Evolutionary conservation across 2,329 filamentous ascomycete genomes (phyloP).

Genomic region (Diaporthe humulicola): DNA sequence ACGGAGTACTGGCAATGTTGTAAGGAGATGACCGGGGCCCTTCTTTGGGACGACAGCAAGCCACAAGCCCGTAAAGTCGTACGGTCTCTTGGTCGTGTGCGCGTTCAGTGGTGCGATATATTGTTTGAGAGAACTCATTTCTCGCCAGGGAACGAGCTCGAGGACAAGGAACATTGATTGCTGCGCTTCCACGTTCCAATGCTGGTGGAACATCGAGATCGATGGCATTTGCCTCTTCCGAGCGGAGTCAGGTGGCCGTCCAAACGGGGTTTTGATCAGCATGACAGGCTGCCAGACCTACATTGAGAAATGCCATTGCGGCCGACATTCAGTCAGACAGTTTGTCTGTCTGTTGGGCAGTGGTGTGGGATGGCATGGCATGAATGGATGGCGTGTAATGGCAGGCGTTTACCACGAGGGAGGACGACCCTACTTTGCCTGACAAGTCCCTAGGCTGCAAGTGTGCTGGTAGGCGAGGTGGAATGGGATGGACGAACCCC

Average conservation of each 20-base stretch:
- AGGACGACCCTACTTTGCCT: neutral
- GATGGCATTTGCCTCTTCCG: conserved; percentile 3
- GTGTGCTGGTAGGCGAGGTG: neutral
- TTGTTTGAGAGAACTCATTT: neutral
- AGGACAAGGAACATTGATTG: neutral
- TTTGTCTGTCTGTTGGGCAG: neutral
- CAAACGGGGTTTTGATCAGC: conserved; percentile 32
- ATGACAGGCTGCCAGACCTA: conserved; percentile 31
- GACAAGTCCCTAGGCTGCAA: neutral
- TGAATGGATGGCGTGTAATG: neutral
- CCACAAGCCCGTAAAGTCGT: conserved; percentile 6
- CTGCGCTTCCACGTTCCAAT: neutral
- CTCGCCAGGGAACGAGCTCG: neutral
- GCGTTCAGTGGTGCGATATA: conserved; percentile 31
- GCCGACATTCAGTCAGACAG: conserved; percentile 5
- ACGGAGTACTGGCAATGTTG: conserved; percentile 11
- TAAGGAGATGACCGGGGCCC: neutral
- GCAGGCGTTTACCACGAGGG: neutral
- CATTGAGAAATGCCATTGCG: neutral
- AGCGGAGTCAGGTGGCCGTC: conserved; percentile 32
- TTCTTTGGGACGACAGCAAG: neutral
- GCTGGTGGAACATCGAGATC: conserved; percentile 34
- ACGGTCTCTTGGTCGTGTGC: conserved; percentile 25
- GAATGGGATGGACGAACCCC: neutral
- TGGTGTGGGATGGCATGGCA: neutral